phyloP scores from a whole-genome alignment of 257 asterid genomes.

The Ligustrum vulgare region DNA sequence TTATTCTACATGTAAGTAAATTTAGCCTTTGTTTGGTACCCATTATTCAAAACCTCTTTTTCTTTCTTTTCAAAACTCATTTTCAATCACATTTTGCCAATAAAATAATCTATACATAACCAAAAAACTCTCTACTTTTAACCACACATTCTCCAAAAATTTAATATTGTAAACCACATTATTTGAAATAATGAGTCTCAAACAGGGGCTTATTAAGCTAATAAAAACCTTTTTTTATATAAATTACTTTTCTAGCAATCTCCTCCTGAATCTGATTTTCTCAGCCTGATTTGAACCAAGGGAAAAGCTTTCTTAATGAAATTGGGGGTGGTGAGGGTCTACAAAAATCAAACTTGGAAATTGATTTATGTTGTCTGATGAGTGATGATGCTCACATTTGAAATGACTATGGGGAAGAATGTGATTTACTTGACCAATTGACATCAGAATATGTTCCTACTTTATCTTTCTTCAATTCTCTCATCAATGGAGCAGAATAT shows the following conservation, averaged over 20 bases:
- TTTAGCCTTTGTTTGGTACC: background rate
- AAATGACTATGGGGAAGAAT: background rate
- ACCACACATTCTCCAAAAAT: too few species aligned
- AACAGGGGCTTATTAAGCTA: background rate
- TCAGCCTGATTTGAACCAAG: background rate
- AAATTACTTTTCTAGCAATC: background rate
- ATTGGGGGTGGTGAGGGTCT: background rate
- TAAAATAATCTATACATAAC: too few species aligned
- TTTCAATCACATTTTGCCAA: too few species aligned
- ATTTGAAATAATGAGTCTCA: too few species aligned
- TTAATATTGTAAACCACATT: too few species aligned
- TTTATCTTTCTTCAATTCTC: background rate
- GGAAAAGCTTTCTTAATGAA: background rate
- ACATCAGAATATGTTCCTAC: background rate
- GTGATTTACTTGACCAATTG: background rate
- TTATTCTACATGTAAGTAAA: background rate
- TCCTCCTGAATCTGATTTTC: background rate
- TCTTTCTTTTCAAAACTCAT: too few species aligned
- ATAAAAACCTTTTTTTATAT: too few species aligned
- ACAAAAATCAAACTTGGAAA: background rate
- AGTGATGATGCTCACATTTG: background rate
- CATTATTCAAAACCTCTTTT: too few species aligned
- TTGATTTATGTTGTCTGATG: background rate
- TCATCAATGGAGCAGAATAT: background rate
- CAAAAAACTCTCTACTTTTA: too few species aligned